Base-by-base conservation (phyloP, 2,329 filamentous ascomycete genomes). In the Madurella mycetomatis region DNA sequence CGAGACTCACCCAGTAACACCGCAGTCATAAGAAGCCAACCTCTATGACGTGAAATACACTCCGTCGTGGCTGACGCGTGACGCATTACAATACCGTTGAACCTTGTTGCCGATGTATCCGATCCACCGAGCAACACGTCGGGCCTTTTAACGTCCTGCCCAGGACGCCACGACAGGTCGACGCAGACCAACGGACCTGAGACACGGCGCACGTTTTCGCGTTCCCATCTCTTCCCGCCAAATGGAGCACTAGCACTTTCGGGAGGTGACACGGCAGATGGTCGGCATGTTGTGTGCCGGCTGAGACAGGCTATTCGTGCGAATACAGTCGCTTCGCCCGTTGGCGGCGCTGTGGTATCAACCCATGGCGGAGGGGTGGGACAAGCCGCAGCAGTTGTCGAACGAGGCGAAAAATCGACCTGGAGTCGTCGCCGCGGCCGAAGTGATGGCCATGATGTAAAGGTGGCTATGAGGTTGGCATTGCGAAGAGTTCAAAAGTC, bases 91-190 rank as follows among this genome's bases (percentile, higher is more conserved):
- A 41, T 25, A 41, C 40, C 32, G 32, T 49, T 40, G 47, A 25
- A 37, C 13, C 9, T 37, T 37, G 34, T 37, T 37, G 34, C 13
- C 34, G 34, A 15, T 15, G 34, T 9, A 37, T 15, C 34, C 34
- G 34, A 37, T 12, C 13, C 34, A 37, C 55, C 56, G 41, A 54
- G 41, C 57, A 61, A 45, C 55, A 18, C 31, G 9, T 53, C 7
- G 42, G 65, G 69, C 69, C 68, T 71, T 72, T 73, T 73, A 64
- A 58, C 56, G 72, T 73, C 71, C 55, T 73, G 65, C 72, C 69
- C 67, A 74, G 72, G 73, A 66, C 64, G 57, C 34, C n/a, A 37
- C 13, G 34, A 9, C 3, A 25, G 25, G 25, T 25, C 7, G 25
- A 7, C 7, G 25, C 25, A 25, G 25, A 25, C 25, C 25, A 7